Evolutionary conservation across 257 asterid genomes (phyloP).

Genomic region (Perilla frutescens): DNA sequence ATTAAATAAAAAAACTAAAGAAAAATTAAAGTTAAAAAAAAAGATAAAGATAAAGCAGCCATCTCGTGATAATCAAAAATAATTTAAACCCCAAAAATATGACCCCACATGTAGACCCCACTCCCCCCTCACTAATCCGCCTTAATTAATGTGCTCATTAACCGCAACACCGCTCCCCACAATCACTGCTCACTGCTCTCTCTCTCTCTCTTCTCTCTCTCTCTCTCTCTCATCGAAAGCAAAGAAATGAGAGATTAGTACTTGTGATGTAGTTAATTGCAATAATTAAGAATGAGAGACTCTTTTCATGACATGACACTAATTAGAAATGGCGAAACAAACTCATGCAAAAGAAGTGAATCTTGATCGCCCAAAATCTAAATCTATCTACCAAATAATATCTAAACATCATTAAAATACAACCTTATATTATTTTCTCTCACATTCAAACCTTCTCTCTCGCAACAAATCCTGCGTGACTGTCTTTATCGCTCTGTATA

Average conservation of each 20-base stretch:
- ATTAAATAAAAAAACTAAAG: background rate
- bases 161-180: conserved; percentile 22
- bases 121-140: conserved; percentile 43
- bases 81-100: conserved; percentile 38
- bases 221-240: conserved; percentile 10
- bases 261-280: conserved; percentile 11
- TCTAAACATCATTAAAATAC: conserved; percentile 33
- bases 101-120: conserved; percentile 39
- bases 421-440: conserved; percentile 13
- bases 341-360: conserved; percentile 27
- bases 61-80: conserved; percentile 43
- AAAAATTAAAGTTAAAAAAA: background rate
- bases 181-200: conserved; percentile 33
- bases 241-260: conserved; percentile 1
- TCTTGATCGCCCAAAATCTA: conserved; percentile 21
- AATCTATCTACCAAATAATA: conserved; percentile 23
- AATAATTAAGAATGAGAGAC: conserved; percentile 15
- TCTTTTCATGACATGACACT: conserved; percentile 43
- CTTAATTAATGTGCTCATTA: conserved; percentile 52
- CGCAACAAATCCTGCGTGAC: conserved; percentile 45
- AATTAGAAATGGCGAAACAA: conserved; percentile 15
- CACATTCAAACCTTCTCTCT: conserved; percentile 50
- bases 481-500: conserved; percentile 33
- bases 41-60: conserved; percentile 40
- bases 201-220: too few species aligned